Conservation (phyloP, 768 basidiomycete species). For the Tephrocybe sp. region DNA sequence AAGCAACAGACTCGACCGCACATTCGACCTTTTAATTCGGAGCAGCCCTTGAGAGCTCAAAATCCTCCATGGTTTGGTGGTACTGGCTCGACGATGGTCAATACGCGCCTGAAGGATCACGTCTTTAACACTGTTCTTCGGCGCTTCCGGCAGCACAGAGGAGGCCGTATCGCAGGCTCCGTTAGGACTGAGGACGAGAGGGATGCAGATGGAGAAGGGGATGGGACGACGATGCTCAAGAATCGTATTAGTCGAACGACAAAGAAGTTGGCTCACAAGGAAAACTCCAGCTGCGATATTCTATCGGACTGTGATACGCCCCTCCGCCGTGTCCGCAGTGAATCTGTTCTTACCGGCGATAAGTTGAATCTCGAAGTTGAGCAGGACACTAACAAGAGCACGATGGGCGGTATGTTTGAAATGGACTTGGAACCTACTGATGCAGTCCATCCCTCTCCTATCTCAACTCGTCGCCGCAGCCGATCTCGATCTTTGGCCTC, state of each 20-base stretch:
- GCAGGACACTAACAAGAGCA: conserved; percentile 24
- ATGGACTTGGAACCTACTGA: conserved; percentile 34
- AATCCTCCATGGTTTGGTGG: conserved; percentile 74
- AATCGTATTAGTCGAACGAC: conserved; percentile 27
- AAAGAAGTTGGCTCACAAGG: conserved; percentile 42
- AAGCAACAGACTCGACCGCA: conserved; percentile 29
- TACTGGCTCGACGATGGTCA: conserved; percentile 89
- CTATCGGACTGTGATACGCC: conserved; percentile 31
- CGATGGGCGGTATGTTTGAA: conserved; percentile 35
- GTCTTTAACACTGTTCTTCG: conserved; percentile 89
- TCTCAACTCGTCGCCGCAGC: conserved; percentile 40
- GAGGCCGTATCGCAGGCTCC: conserved; percentile 32
- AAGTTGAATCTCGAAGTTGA: conserved; percentile 31
- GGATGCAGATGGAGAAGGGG: conserved; percentile 43
- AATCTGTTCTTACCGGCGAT: conserved; percentile 38
- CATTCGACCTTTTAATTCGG: conserved; percentile 39
- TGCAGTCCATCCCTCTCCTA: conserved; percentile 25
- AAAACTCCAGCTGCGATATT: conserved; percentile 37
- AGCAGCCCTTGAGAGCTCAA: conserved; percentile 29
- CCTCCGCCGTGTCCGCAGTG: conserved; percentile 67
- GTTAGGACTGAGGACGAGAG: conserved; percentile 56
- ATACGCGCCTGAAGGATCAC: conserved; percentile 92
- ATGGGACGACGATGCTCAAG: conserved; percentile 18
- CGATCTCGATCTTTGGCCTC: conserved; percentile 41
- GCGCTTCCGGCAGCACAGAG: conserved; percentile 58